These are phyloP conservation scores for Solanum corneliomulleri DNA, from an alignment of 257 asterid genomes.

Conservation along the genomic window DNA sequence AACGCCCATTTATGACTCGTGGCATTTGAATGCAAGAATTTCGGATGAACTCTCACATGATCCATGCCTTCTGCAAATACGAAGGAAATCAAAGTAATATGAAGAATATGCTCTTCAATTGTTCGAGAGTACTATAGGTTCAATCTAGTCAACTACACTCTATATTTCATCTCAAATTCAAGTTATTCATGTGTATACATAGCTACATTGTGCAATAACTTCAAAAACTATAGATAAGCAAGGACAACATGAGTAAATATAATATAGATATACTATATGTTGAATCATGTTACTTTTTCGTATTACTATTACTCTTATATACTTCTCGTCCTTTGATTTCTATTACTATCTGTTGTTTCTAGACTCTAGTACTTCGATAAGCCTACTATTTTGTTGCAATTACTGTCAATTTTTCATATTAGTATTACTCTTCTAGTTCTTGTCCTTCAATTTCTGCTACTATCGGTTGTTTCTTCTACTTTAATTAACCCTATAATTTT, in stretches of 20 bases:
- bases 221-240: neutral
- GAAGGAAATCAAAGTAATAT: neutral
- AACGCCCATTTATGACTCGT: slow-evolving; percentile 90
- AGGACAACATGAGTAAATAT: no score
- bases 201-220: neutral
- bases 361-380: no score
- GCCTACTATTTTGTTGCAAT: no score
- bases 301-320: neutral
- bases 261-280: no score
- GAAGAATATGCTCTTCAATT: neutral
- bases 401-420: neutral
- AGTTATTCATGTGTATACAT: neutral
- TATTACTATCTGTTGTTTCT: no score
- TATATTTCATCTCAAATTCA: neutral
- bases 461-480: neutral
- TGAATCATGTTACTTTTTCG: neutral
- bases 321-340: neutral
- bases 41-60: slow-evolving; percentile 64
- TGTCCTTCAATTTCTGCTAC: neutral
- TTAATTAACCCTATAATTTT: neutral
- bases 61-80: slow-evolving; percentile 43
- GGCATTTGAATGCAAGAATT: slow-evolving; percentile 82
- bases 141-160: neutral
- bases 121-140: neutral
- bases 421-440: neutral